Evolutionary conservation across 805 yeast species (phyloP), one percentile per base, ranked within the genome.

Genomic region (Myxozyma vanderwaltii): DNA sequence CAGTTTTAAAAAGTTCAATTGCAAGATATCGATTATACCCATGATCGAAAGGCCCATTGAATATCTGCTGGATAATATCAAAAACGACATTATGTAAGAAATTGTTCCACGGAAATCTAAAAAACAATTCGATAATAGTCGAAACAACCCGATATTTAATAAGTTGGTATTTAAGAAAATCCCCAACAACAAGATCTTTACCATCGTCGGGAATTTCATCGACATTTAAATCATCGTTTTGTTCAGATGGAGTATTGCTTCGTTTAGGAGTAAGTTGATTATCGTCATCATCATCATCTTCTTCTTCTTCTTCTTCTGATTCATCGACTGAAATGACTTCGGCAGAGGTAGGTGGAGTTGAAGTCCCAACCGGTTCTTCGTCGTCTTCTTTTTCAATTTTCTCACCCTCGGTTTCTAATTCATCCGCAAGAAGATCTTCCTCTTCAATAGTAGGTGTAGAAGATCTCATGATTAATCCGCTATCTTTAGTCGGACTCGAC

Each of bases 31-130:
- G 85, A 75, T 91, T 92, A 68, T 87, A 91, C 13, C 96, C 92
- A 60, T 86, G 82, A 64, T 89, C 92, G 79, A 86, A 81, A 44
- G 86, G 82, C 0, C 97, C 98, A 72, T 90, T 91, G 72, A 94
- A 82, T 19, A 94, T 84, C 72, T 94, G 99, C 73, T 94, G 99
- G 33, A 94, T 86, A 63, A 94, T 83, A 74, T 94, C 99, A 78
- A 92, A 94, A 7, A 94, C 96, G 58, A 94, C 99, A 70, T 92
- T 94, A 74, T 94, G 99, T 78, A 94, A 81, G 70, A 94, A 94
- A 71, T 94, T 94, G 72, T 94, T 94, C 98, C 98, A 94, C 5
- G 98, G 97, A 73, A 86, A 90, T 61, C 81, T 77, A 73, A 91
- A 85, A 69, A 94, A 89, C 80, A 88, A 84, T 27, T 80, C 74